Base-by-base conservation (phyloP, 2,329 filamentous ascomycete species). In the Dryadomyces quercivorus region DNA sequence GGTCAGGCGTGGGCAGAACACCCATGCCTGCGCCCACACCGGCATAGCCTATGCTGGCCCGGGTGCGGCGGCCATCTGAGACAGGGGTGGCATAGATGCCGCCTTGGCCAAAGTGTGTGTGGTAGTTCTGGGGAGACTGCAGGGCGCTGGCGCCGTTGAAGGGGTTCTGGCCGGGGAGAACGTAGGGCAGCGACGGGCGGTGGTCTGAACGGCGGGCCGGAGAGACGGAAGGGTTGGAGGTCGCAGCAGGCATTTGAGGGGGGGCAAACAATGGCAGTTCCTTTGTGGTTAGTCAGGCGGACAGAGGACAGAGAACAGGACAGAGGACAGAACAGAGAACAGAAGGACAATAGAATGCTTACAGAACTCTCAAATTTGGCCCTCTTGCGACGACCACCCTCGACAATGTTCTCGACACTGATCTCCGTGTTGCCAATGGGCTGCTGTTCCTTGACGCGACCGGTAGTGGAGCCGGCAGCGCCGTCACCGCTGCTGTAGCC, bases 351-450 rank as follows among this genome's bases (percentile, higher is more conserved):
- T 3, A 44, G 16, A 12, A 44, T 3, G 42, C 92, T 84, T 85
- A 97, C 92, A 71, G 92, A 96, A 74, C 92, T 97, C 70, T 97
- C 92, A 72, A 86, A 86, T 71, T 95, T 96, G 63, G 92, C 88
- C 65, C 90, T 83, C 76, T 97, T 96, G 66, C 93, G 85, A 69
- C 93, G 85, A 61, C 92, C 91, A 65, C 94, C 93, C 71, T 97
- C 92, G 58, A 98, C 87, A 69, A 98, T 97, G 67, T 98, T 98
- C 63, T 96, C 91, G 62, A 96, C 82, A 67, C 92, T 97, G 65
- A 98, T 98, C 63, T 98, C 93, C 16, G 93, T 95, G 67, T 89
- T 96, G 50, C 88, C 90, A 63, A 95, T 81, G 51, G 57, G 45
- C 54, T 59, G 58, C 60, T 89, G 86, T 64, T 96, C 91, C 69